Percentiles rank a stretch among this genome's conserved stretches.
Conservation (phyloP, 306 rosid species). For the Malus fusca region DNA sequence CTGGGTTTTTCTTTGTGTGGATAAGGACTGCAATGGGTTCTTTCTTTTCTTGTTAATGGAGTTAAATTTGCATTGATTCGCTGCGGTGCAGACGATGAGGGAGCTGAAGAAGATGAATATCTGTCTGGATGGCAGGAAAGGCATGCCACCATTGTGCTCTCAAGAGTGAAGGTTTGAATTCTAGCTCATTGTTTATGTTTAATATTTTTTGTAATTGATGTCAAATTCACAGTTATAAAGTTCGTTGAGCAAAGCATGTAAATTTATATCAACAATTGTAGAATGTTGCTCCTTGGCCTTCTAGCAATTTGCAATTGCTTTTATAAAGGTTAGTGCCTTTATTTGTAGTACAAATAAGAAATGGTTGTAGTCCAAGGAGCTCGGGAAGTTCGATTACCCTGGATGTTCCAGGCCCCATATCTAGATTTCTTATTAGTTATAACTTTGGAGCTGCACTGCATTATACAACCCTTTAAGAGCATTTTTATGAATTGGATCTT, state of each 20-base stretch:
- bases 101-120: constrained; percentile 38
- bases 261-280: background rate
- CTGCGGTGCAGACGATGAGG: constrained; percentile 43
- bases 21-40: background rate
- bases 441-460: background rate
- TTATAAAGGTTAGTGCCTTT: background rate
- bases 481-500: background rate
- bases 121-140: constrained; percentile 87
- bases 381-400: background rate
- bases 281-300: background rate
- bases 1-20: background rate
- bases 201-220: background rate
- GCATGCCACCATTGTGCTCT: constrained; percentile 74
- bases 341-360: background rate
- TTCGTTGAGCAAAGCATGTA: background rate
- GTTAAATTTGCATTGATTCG: background rate
- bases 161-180: constrained; percentile 67
- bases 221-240: background rate
- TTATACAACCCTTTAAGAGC: background rate
- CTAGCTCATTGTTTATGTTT: background rate
- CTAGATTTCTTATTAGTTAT: background rate
- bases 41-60: background rate
- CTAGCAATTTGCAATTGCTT: background rate
- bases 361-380: background rate
- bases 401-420: background rate